Percentiles rank a stretch among this genome's conserved stretches.
These are phyloP conservation scores for Trichoderma asperelloides DNA, from an alignment of 495 filamentous ascomycete species.

Conservation along the genomic window DNA sequence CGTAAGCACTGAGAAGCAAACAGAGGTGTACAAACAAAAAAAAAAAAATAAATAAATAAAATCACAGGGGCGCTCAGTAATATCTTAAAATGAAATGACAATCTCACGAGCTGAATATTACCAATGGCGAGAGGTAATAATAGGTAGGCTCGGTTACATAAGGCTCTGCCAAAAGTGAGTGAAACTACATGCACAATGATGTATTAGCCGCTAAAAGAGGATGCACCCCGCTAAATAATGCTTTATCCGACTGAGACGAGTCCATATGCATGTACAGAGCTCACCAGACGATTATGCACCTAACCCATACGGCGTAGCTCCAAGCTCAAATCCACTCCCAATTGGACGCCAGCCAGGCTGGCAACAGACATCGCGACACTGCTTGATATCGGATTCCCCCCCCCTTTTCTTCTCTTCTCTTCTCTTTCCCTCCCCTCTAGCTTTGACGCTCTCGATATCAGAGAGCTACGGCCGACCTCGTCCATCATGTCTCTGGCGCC, in stretches of 20 bases:
- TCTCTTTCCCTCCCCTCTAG: neutral
- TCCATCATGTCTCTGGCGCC: slow-evolving; percentile 52
- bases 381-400: neutral
- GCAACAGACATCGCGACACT: slow-evolving; percentile 6
- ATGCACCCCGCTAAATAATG: neutral
- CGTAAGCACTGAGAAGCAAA: neutral
- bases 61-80: neutral
- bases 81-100: neutral
- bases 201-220: neutral
- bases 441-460: neutral
- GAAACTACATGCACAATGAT: neutral
- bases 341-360: slow-evolving; percentile 3
- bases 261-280: slow-evolving; percentile 1
- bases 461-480: neutral
- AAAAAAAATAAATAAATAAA: neutral
- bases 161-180: neutral
- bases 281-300: neutral
- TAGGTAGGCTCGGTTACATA: neutral
- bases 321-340: neutral
- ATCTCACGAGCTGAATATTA: neutral
- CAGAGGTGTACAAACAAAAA: neutral
- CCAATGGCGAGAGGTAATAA: neutral
- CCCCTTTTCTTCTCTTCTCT: neutral
- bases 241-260: neutral
- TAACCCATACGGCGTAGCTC: neutral